phyloP scores from a whole-genome alignment of 768 basidiomycete genomes.

The Tylopilus balloui region DNA sequence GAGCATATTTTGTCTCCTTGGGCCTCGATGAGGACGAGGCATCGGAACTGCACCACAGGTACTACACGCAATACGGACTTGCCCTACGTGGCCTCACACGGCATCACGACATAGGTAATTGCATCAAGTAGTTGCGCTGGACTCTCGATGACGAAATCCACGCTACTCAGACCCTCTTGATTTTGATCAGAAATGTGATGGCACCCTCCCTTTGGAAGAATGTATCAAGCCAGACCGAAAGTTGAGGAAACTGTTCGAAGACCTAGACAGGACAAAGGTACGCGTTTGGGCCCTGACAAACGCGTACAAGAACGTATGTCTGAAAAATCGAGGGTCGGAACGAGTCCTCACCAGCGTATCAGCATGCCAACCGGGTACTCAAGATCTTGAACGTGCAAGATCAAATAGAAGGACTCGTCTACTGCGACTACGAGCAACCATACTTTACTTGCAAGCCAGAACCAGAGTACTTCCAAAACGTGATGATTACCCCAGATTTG shows the following conservation, averaged over 20 bases:
- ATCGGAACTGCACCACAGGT: slow-evolving; percentile 59
- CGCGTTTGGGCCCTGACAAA: slow-evolving; percentile 88
- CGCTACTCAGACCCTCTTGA: slow-evolving; percentile 65
- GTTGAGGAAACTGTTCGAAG: slow-evolving; percentile 64
- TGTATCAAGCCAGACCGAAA: slow-evolving; percentile 64
- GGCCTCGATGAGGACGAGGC: slow-evolving; percentile 69
- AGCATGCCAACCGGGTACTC: slow-evolving; percentile 83
- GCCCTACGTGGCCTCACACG: slow-evolving; percentile 73
- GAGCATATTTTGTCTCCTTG: slow-evolving; percentile 72
- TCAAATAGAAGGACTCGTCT: slow-evolving; percentile 69
- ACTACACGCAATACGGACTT: slow-evolving; percentile 80
- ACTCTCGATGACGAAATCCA: neutral
- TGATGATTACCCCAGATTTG: slow-evolving; percentile 21
- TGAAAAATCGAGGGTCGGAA: slow-evolving; percentile 13
- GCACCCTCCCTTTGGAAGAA: slow-evolving; percentile 74
- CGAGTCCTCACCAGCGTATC: slow-evolving; percentile 6
- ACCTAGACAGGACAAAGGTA: slow-evolving; percentile 71
- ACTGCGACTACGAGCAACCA: slow-evolving; percentile 66
- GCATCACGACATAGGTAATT: slow-evolving; percentile 69
- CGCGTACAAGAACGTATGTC: slow-evolving; percentile 64
- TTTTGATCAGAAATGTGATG: slow-evolving; percentile 82
- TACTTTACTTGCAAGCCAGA: slow-evolving; percentile 83
- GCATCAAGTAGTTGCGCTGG: neutral
- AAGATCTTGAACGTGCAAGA: slow-evolving; percentile 68
- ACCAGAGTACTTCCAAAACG: slow-evolving; percentile 61